Evolutionary conservation across 2,329 filamentous ascomycete genomes (phyloP).

Genomic region (Cladophialophora yegresii): DNA sequence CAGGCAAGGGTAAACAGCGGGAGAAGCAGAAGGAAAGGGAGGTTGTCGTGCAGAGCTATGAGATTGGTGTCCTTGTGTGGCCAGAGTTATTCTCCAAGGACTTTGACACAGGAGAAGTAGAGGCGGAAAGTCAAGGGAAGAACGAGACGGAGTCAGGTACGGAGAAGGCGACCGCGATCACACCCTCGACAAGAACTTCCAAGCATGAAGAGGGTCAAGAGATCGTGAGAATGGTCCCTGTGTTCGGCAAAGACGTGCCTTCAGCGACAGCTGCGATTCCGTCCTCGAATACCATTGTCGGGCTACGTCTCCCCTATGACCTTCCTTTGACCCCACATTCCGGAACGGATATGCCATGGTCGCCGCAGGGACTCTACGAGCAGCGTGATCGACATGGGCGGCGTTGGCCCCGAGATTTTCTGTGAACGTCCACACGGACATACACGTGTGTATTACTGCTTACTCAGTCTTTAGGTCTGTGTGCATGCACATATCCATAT

Average conservation of each 20-base stretch:
- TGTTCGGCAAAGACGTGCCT: slow-evolving; percentile 65
- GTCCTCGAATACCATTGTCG: slow-evolving; percentile 53
- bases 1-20: slow-evolving; percentile 41
- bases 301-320: slow-evolving; percentile 79
- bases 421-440: background rate
- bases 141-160: background rate
- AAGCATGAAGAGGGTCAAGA: background rate
- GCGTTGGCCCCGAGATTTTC: slow-evolving; percentile 24
- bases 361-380: slow-evolving; percentile 25
- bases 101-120: slow-evolving; percentile 25
- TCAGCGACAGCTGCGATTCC: background rate
- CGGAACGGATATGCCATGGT: slow-evolving; percentile 71
- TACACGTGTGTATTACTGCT: no score
- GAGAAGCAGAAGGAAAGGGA: slow-evolving; percentile 48
- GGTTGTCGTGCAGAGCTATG: slow-evolving; percentile 75
- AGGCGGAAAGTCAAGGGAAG: background rate
- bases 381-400: slow-evolving; percentile 24
- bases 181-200: background rate
- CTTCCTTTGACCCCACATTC: slow-evolving; percentile 70
- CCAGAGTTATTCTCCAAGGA: slow-evolving; percentile 59
- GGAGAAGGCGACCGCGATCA: background rate
- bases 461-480: background rate
- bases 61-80: slow-evolving; percentile 82
- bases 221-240: slow-evolving; percentile 63
- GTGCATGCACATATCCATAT: background rate